A percentile compares a stretch with the other conserved stretches of the same genome.
phyloP scores from a whole-genome alignment of 345 rosid species.

The Pseudoturritis turrita region DNA sequence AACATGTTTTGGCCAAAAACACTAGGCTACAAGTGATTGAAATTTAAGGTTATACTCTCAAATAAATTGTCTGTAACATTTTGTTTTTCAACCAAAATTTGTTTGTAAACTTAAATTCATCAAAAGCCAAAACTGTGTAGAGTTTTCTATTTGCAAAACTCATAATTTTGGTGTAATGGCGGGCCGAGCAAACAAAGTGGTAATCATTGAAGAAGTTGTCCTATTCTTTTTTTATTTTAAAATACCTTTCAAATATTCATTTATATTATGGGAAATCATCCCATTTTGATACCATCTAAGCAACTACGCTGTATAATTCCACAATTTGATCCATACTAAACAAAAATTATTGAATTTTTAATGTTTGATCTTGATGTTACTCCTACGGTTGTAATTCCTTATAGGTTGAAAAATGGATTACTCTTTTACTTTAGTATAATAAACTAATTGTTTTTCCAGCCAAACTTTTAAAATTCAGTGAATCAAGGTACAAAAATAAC shows the following conservation, averaged over 20 bases:
- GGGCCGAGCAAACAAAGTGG: slow-evolving; percentile 37
- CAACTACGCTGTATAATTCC: not conserved
- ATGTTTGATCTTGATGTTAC: not conserved
- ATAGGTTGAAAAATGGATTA: not conserved
- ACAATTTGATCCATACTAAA: not conserved
- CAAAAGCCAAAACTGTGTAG: not conserved
- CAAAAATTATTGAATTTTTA: not conserved
- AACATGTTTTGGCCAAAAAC: no score
- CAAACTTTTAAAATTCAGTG: not conserved
- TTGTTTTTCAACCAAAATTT: no score
- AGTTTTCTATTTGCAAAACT: not conserved
- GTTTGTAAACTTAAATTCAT: not conserved
- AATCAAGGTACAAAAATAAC: no score
- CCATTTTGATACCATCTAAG: not conserved
- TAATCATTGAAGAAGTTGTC: slow-evolving; percentile 55
- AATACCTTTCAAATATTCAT: not conserved
- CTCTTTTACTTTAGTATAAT: not conserved
- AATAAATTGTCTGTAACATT: not conserved
- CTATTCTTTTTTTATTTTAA: slow-evolving; percentile 12
- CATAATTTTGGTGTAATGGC: slow-evolving; percentile 7
- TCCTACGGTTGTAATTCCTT: not conserved
- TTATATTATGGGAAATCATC: not conserved
- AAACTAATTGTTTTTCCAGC: not conserved
- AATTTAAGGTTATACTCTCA: not conserved
- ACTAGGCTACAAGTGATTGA: not conserved